phyloP scores from a whole-genome alignment of 805 yeast species.

The Nakazawaea ambrosiae region DNA sequence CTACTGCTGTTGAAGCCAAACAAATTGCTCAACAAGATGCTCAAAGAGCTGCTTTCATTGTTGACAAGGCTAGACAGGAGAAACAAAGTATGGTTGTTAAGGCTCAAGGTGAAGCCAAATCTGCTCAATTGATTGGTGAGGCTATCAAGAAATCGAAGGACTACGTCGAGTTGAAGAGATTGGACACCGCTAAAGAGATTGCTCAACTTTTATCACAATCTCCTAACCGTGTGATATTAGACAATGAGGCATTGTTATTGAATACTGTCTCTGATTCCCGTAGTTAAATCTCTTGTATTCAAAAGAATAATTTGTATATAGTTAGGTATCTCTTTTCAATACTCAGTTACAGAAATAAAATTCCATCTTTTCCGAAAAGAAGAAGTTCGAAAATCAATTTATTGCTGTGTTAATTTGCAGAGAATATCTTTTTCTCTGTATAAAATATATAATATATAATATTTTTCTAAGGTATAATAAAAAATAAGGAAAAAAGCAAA shows the following conservation, averaged over 20 bases:
- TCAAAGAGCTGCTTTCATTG: slow-evolving; percentile 94
- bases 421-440: too few relatives aligned
- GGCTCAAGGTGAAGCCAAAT: slow-evolving; percentile 97
- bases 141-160: slow-evolving; percentile 95
- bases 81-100: slow-evolving; percentile 95
- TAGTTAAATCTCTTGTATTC: slow-evolving; percentile 47
- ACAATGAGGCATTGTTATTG: slow-evolving; percentile 85
- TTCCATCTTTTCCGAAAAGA: too few relatives aligned
- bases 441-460: too few relatives aligned
- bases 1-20: slow-evolving; percentile 96
- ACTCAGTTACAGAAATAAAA: too few relatives aligned
- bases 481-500: too few relatives aligned
- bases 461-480: too few relatives aligned
- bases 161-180: slow-evolving; percentile 92
- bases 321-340: background rate
- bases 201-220: slow-evolving; percentile 78
- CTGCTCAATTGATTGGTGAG: slow-evolving; percentile 98
- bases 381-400: too few relatives aligned
- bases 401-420: too few relatives aligned
- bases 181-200: slow-evolving; percentile 95
- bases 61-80: slow-evolving; percentile 95
- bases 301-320: slow-evolving; percentile 10
- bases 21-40: slow-evolving; percentile 99
- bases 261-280: slow-evolving; percentile 83
- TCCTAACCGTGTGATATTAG: slow-evolving; percentile 87